Conservation (phyloP, 306 rosid genomes). For the Pyrus communis region DNA sequence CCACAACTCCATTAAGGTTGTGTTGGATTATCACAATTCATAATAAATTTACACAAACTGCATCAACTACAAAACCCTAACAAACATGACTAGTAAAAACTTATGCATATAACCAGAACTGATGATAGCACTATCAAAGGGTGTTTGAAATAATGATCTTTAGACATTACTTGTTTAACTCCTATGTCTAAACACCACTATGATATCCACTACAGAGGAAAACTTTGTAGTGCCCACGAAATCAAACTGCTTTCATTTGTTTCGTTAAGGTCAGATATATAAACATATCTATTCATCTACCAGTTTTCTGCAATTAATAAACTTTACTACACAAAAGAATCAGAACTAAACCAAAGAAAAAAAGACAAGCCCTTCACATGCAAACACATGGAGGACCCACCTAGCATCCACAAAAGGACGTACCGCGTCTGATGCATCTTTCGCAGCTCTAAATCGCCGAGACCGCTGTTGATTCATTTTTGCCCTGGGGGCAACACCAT, state of each 20-base stretch:
- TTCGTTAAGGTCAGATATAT: not conserved
- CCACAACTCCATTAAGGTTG: not conserved
- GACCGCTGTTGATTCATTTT: conserved; percentile 97
- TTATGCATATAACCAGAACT: not conserved
- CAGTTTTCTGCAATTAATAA: not conserved
- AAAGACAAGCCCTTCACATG: conserved; percentile 11
- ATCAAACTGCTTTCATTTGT: not conserved
- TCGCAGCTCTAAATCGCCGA: conserved; percentile 90
- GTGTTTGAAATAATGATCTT: not conserved
- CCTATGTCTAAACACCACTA: not conserved
- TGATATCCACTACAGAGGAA: not conserved
- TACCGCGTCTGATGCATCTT: conserved; percentile 92
- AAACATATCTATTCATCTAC: not conserved
- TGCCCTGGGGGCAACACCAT: conserved; percentile 99
- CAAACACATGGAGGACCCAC: conserved; percentile 22
- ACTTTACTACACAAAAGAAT: not conserved
- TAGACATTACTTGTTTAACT: not conserved
- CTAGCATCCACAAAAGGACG: conserved; percentile 31
- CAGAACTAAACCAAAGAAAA: not conserved
- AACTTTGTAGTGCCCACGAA: not conserved
- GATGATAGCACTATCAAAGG: not conserved
- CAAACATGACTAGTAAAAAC: not conserved
- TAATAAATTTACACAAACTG: not conserved
- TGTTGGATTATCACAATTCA: not conserved
- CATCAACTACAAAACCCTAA: not conserved